phyloP scores from a whole-genome alignment of 305 asterid genomes.

The Solanum hybrid region DNA sequence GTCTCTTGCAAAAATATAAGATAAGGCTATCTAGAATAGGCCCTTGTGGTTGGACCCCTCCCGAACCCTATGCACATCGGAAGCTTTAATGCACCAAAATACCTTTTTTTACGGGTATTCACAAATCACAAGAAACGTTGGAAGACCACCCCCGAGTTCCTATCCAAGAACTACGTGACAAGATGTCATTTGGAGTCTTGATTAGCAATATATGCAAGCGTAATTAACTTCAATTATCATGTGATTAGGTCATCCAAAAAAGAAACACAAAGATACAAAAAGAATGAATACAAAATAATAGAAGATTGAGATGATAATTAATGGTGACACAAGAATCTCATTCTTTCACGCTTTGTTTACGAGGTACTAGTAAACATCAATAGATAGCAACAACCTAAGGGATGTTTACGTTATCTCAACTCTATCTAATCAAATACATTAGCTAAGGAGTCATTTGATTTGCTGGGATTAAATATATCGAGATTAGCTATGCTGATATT shows the following conservation, averaged over 20 bases:
- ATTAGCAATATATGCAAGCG: neutral
- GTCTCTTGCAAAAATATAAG: no score
- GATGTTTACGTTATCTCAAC: neutral
- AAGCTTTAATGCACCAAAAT: neutral
- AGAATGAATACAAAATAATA: neutral
- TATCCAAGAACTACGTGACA: neutral
- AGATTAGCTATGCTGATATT: neutral
- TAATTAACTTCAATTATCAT: neutral
- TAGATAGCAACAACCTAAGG: neutral
- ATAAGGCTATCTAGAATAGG: no score
- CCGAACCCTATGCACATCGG: neutral
- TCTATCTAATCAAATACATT: neutral
- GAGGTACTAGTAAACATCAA: neutral
- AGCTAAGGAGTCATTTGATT: neutral
- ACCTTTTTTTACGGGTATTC: neutral
- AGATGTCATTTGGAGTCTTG: neutral
- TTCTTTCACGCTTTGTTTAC: slow-evolving; percentile 7
- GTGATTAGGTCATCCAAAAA: neutral
- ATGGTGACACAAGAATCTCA: slow-evolving; percentile 2
- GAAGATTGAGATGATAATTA: neutral
- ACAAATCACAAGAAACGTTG: neutral
- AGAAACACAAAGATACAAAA: neutral
- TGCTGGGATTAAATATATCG: neutral
- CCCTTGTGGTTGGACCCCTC: neutral
- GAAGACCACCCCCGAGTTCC: neutral